A percentile compares a stretch with the other conserved stretches of the same genome.
phyloP scores from a whole-genome alignment of 2,329 filamentous ascomycete species.

The Cryphonectria radicalis region DNA sequence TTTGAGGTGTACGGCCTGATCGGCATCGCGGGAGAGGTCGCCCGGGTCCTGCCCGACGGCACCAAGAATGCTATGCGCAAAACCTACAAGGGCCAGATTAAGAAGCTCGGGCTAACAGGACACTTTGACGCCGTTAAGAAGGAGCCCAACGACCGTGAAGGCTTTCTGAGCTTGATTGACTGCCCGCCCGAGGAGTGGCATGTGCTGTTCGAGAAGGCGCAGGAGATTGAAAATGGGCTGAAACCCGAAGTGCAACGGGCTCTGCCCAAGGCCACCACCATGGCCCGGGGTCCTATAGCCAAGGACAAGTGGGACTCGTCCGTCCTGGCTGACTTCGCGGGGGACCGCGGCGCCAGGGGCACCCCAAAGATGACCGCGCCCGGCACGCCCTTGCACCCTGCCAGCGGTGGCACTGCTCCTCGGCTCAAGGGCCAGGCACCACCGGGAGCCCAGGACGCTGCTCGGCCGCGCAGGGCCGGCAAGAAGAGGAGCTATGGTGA shows the following conservation, averaged over 20 bases:
- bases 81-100: constrained; percentile 71
- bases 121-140: constrained; percentile 65
- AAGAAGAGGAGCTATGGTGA: constrained; percentile 81
- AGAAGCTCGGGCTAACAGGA: constrained; percentile 64
- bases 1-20: constrained; percentile 62
- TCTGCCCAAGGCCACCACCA: constrained; percentile 57
- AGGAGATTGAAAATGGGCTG: constrained; percentile 60
- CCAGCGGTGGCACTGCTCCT: constrained; percentile 36
- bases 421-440: constrained; percentile 46
- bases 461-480: constrained; percentile 65
- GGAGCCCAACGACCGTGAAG: constrained; percentile 54
- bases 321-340: constrained; percentile 60
- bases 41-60: constrained; percentile 66
- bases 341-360: constrained; percentile 45
- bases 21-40: constrained; percentile 63
- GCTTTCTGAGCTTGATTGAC: constrained; percentile 57
- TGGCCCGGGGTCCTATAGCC: constrained; percentile 61
- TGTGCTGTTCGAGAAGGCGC: constrained; percentile 56
- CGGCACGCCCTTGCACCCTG: constrained; percentile 52
- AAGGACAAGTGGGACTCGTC: constrained; percentile 61
- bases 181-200: constrained; percentile 62
- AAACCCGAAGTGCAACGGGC: constrained; percentile 47
- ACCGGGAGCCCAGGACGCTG: constrained; percentile 47
- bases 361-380: constrained; percentile 55
- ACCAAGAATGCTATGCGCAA: constrained; percentile 70